Evolutionary conservation across 768 basidiomycete species (phyloP), one percentile per base, ranked within the genome.

Genomic region (Pisolithus albus): DNA sequence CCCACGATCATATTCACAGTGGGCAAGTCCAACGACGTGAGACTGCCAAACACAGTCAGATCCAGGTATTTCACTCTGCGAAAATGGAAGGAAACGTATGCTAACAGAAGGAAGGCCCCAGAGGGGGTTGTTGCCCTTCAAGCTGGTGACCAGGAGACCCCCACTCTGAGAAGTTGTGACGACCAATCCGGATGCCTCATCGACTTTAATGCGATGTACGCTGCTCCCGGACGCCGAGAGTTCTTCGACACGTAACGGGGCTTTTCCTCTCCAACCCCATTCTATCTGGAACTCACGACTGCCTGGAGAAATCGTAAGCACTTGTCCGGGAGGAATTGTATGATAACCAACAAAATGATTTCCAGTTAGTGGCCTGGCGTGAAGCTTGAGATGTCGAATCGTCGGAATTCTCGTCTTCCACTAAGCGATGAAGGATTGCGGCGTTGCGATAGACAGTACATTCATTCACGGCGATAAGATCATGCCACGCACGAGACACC

Each of bases 161-260:
- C 86, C 86, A 9, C 55, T 52, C 6, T 63, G 62, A 40, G 71
- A 71, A 0, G 86, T 88, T 3, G 77, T 76, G 39, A 90, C 77
- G 46, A 84, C 68, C 21, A 84, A 72, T 3, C 80, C 78, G 9
- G 71, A 72, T 30, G 72, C 65, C 58, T 86, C 80, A 51, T 92
- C 89, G 19, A 86, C 76, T 66, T 91, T 91, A 68, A 90, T 81
- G 7, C 86, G 80, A 65, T 90, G 86, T 0, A 86, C 80, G 4
- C 62, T 58, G 23, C 56, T 55, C 19, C 75, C 70, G 6, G 70
- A 58, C 7, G 62, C 51, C 1, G 61, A 55, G 36, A 77, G 64
- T n/a, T 66, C 52, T 19, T 64, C 72, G 13, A 69, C 59, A 3
- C 56, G 55, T 10, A 78, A 78, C 2, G 73, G 70, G 0, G 70